Conservation (phyloP, 257 asterid genomes). For the Solanum bulbocastanum region DNA sequence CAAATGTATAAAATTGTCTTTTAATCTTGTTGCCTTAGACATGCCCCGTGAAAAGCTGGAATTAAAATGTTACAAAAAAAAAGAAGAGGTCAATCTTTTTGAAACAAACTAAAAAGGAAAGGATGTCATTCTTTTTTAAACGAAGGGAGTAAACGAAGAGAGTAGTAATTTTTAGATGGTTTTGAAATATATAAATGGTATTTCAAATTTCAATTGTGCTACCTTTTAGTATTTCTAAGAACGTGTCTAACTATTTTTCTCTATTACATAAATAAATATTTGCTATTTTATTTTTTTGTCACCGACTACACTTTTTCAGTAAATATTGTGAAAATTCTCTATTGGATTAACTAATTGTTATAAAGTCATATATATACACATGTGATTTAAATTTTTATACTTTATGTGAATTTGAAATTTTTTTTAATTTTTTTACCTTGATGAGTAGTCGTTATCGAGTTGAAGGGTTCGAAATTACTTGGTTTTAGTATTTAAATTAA, state of each 20-base stretch:
- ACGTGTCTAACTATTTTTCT: neutral
- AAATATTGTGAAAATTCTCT: neutral
- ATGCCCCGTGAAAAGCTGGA: too few species aligned
- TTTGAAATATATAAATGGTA: too few species aligned
- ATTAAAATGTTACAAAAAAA: too few species aligned
- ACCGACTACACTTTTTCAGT: neutral
- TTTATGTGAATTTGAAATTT: neutral
- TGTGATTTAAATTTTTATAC: neutral
- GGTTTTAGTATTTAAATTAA: neutral
- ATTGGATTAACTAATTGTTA: neutral
- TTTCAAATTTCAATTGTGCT: neutral
- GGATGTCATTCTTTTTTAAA: too few species aligned
- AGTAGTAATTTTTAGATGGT: too few species aligned
- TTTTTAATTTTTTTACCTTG: too few species aligned
- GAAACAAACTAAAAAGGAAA: too few species aligned
- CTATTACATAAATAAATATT: neutral
- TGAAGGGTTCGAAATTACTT: neutral
- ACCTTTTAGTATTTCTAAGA: neutral
- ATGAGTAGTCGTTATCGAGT: neutral
- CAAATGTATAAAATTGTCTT: too few species aligned
- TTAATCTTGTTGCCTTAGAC: too few species aligned
- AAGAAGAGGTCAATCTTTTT: too few species aligned
- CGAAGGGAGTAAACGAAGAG: too few species aligned
- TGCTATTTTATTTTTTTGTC: neutral
- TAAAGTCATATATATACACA: neutral